phyloP scores from a whole-genome alignment of 2,329 filamentous ascomycete genomes.

The Plenodomus lindquistii region DNA sequence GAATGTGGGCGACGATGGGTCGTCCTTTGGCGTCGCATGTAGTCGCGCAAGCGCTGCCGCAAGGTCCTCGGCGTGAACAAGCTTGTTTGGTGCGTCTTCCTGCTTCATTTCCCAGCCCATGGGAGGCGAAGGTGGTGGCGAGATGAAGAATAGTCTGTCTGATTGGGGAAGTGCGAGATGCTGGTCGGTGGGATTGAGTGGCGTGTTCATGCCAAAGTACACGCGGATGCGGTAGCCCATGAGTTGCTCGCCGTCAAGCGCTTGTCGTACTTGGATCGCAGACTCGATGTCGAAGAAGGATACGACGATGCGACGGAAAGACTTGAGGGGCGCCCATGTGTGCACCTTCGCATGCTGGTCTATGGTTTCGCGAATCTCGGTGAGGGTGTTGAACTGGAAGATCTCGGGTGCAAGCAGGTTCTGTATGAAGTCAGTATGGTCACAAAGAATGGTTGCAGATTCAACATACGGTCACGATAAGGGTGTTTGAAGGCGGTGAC shows the following conservation, averaged over 20 bases:
- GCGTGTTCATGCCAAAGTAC: conserved; percentile 46
- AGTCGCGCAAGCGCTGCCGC: conserved; percentile 60
- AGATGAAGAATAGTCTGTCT: conserved; percentile 69
- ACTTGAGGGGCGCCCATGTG: conserved; percentile 79
- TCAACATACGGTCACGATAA: conserved; percentile 69
- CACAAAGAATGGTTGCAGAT: neutral
- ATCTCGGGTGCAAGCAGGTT: conserved; percentile 74
- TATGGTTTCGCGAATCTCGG: conserved; percentile 73
- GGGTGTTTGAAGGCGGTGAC: conserved; percentile 79
- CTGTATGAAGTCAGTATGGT: conserved; percentile 30
- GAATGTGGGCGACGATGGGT: conserved; percentile 31
- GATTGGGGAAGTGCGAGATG: conserved; percentile 55
- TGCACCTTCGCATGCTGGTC: conserved; percentile 71
- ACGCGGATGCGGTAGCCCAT: conserved; percentile 61
- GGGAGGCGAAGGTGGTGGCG: conserved; percentile 65
- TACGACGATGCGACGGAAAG: conserved; percentile 78
- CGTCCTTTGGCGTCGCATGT: conserved; percentile 43
- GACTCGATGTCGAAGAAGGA: conserved; percentile 74
- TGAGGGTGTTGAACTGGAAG: conserved; percentile 74
- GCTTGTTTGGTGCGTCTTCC: conserved; percentile 68
- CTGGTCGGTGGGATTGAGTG: conserved; percentile 45
- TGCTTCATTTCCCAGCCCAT: conserved; percentile 67
- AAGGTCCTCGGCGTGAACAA: conserved; percentile 66
- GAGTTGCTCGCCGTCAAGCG: conserved; percentile 74
- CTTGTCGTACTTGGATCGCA: conserved; percentile 70